phyloP scores from a whole-genome alignment of 164 flowering plant genomes.

The Vitis vinifera region DNA sequence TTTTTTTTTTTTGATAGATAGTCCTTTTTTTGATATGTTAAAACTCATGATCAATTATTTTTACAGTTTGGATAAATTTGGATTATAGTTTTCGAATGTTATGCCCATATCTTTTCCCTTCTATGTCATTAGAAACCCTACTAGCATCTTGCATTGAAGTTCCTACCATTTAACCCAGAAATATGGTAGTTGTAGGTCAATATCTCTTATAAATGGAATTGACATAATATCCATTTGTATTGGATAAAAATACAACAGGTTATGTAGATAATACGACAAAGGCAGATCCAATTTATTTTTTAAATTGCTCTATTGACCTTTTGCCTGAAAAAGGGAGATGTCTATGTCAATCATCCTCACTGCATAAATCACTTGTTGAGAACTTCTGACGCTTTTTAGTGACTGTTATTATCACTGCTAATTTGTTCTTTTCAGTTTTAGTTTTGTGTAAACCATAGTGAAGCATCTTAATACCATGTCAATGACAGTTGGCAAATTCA shows the following conservation, averaged over 20 bases:
- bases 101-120: no score
- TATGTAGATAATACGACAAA: no score
- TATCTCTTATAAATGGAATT: no score
- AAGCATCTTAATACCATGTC: no score
- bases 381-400: neutral
- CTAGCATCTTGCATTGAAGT: neutral
- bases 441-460: neutral
- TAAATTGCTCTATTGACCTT: neutral
- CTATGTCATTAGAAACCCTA: no score
- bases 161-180: neutral
- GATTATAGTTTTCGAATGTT: no score
- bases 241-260: neutral
- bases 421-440: neutral
- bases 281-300: neutral
- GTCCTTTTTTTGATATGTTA: no score
- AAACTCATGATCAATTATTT: no score
- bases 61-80: no score
- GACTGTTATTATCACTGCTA: no score
- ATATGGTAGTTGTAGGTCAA: neutral
- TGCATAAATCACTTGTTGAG: neutral
- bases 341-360: neutral
- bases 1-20: no score
- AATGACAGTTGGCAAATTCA: conserved; percentile 62
- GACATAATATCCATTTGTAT: no score
- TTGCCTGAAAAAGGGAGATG: neutral